Base-by-base conservation (phyloP, 1,284 basidiomycete genomes). In the Hymenochaete sp. region DNA sequence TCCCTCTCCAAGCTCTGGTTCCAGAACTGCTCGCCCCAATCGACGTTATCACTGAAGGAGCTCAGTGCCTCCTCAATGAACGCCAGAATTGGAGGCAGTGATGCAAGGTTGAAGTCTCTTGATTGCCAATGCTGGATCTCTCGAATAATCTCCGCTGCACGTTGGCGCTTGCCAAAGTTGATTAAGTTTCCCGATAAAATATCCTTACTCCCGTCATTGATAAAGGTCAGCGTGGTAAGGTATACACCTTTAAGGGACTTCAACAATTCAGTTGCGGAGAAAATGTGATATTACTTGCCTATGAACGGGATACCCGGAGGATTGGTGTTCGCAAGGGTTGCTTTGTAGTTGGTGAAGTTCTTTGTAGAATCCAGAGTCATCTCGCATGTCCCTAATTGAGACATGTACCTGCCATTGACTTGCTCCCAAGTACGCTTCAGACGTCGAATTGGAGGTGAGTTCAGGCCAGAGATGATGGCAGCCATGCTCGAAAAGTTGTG, bases 261-360 rank as follows among this genome's bases (percentile, higher is more conserved):
- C 3, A 24, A 27, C 13, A 31, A 6, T 50, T 40, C 5, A 35
- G 35, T 22, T 37, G 6, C 2, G 13, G 1, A 38, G 18, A 10
- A 38, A 26, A 29, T 25, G 18, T 14, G 16, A 41, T 37, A 27
- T 25, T 3, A 64, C 73, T 55, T 56, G 92, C 92, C 95, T 44
- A 99, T 84, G 67, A 98, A 99, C 4, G 96, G 96, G 0, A 98
- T 93, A 62, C 93, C 97, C 40, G 96, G 95, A 0, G 93, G 92
- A 31, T 86, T 81, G 49, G 96, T 83, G 37, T 75, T 78, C 38
- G 87, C 83, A 57, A 99, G 77, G 44, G 82, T 77, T 51, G 86
- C 80, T 44, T 91, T 82, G 65, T 98, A 98, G 56, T 85, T 88
- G 25, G 79, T 82, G 67, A 96, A 98, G 59, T 98, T 98, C 67